Percentiles rank a stretch among this genome's conserved stretches.
These are phyloP conservation scores for Pisolithus tinctorius DNA, from an alignment of 768 basidiomycete genomes.

Conservation along the genomic window DNA sequence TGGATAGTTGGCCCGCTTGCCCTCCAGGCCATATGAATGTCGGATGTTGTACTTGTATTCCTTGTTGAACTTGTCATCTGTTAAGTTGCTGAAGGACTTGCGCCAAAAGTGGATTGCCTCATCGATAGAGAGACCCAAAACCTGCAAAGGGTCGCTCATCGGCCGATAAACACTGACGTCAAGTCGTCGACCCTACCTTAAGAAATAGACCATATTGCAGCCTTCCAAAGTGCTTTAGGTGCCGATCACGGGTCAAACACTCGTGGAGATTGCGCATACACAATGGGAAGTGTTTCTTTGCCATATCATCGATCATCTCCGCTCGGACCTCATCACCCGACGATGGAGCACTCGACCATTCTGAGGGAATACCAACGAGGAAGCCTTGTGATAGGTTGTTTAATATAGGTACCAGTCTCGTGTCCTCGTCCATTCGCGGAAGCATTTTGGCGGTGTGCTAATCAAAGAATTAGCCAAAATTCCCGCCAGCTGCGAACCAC, in stretches of 20 bases:
- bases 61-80: slow-evolving; percentile 96
- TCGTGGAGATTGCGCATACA: slow-evolving; percentile 94
- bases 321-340: slow-evolving; percentile 71
- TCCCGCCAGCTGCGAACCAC: neutral
- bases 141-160: slow-evolving; percentile 39
- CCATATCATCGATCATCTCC: slow-evolving; percentile 88
- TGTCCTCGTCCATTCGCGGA: slow-evolving; percentile 91
- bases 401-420: slow-evolving; percentile 81
- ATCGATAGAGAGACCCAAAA: slow-evolving; percentile 87
- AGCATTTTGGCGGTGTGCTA: slow-evolving; percentile 82
- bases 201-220: slow-evolving; percentile 91
- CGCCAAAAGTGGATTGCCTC: slow-evolving; percentile 94
- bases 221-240: slow-evolving; percentile 89
- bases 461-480: slow-evolving; percentile 6
- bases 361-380: slow-evolving; percentile 81
- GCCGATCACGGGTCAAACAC: slow-evolving; percentile 64
- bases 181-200: slow-evolving; percentile 51
- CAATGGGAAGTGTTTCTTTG: slow-evolving; percentile 84
- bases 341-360: slow-evolving; percentile 57
- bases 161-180: neutral
- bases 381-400: slow-evolving; percentile 92
- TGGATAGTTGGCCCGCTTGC: slow-evolving; percentile 89
- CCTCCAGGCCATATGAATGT: slow-evolving; percentile 91
- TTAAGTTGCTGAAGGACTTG: slow-evolving; percentile 68
- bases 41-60: slow-evolving; percentile 97